Evolutionary conservation across 805 yeast species (phyloP).

Genomic region (Nematodospora valgi): DNA sequence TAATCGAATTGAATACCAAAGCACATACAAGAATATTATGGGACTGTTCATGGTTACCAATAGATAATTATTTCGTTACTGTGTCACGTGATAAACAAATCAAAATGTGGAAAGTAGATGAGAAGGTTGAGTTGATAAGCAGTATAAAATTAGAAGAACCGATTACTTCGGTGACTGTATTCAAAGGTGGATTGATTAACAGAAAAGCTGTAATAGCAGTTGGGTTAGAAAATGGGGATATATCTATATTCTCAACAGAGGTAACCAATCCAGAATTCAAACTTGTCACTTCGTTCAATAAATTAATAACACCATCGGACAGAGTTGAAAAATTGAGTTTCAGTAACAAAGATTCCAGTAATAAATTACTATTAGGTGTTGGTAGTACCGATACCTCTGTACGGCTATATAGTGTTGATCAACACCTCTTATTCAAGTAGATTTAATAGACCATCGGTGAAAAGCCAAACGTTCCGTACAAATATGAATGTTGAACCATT

Average conservation of each 20-base stretch:
- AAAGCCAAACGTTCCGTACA: too few relatives aligned
- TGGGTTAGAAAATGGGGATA: constrained; percentile 70
- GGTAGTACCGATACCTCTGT: constrained; percentile 68
- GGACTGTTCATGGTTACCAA: constrained; percentile 89
- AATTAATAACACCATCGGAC: constrained; percentile 52
- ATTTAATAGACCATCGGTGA: neutral
- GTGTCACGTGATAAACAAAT: constrained; percentile 83
- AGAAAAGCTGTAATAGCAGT: constrained; percentile 42
- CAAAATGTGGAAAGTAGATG: constrained; percentile 62
- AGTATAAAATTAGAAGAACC: constrained; percentile 50
- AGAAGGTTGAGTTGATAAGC: constrained; percentile 30
- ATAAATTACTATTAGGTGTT: constrained; percentile 45
- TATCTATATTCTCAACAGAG: constrained; percentile 43
- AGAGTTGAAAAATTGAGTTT: constrained; percentile 62
- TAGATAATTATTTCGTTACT: constrained; percentile 58
- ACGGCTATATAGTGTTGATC: constrained; percentile 31
- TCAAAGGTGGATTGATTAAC: constrained; percentile 16
- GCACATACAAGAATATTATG: constrained; percentile 92
- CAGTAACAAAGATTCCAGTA: constrained; percentile 26
- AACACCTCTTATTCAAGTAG: neutral
- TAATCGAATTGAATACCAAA: constrained; percentile 50
- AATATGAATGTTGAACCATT: too few relatives aligned
- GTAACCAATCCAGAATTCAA: constrained; percentile 21
- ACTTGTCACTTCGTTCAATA: constrained; percentile 31
- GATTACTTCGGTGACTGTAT: constrained; percentile 65